Evolutionary conservation across 176 grass and related monocot species (phyloP).

Genomic region (Bromus sterilis): DNA sequence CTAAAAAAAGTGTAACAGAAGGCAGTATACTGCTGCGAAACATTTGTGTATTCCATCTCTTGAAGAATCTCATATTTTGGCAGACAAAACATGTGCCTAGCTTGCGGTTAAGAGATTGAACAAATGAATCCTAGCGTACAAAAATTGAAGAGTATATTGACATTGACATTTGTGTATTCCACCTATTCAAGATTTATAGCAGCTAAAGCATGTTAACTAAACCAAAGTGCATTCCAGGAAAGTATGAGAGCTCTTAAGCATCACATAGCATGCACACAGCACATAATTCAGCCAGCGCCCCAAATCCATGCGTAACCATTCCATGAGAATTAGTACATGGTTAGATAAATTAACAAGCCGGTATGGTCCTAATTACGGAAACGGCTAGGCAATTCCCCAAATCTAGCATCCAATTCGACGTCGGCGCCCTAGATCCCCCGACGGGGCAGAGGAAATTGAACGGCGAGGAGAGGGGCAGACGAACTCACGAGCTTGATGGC

Average conservation of each 20-base stretch:
- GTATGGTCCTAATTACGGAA: too few relatives aligned
- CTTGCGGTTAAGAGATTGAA: neutral
- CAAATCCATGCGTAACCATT: neutral
- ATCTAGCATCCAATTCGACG: neutral
- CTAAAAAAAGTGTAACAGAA: neutral
- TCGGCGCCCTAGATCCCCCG: slow-evolving; percentile 11
- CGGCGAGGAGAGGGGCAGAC: neutral
- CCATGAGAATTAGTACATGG: neutral
- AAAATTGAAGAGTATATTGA: neutral
- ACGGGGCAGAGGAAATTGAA: neutral
- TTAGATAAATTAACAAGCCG: neutral
- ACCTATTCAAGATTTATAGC: neutral
- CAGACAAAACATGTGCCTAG: neutral
- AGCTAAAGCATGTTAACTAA: neutral
- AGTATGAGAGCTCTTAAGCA: neutral
- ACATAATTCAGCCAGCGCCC: neutral
- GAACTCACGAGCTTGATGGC: slow-evolving; percentile 86
- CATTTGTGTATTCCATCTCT: neutral
- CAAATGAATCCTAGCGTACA: neutral
- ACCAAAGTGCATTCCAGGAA: neutral
- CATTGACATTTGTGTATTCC: too few relatives aligned
- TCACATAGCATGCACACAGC: neutral
- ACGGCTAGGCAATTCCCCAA: neutral
- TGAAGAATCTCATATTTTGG: neutral
- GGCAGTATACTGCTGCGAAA: neutral